phyloP scores from a whole-genome alignment of 768 basidiomycete species.

The Boletus rex-veris region DNA sequence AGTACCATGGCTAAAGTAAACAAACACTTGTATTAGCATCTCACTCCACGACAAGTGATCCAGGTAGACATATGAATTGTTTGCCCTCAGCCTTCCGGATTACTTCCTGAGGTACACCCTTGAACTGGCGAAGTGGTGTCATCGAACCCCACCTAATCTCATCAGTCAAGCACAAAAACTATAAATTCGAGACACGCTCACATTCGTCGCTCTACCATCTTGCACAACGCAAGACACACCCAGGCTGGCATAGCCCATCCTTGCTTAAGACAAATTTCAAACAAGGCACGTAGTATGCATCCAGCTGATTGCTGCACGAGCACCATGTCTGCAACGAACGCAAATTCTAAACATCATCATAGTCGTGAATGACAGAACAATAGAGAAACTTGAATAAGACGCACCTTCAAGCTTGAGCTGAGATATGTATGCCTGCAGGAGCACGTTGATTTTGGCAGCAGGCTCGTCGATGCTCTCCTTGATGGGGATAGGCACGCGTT shows the following conservation, averaged over 20 bases:
- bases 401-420: slow-evolving; percentile 4
- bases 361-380: neutral
- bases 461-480: slow-evolving; percentile 97
- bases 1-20: slow-evolving; percentile 77
- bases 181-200: slow-evolving; percentile 31
- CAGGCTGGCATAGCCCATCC: slow-evolving; percentile 97
- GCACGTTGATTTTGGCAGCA: slow-evolving; percentile 93
- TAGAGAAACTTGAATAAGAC: slow-evolving; percentile 20
- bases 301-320: slow-evolving; percentile 98
- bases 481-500: slow-evolving; percentile 62
- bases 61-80: slow-evolving; percentile 71
- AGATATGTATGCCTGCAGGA: slow-evolving; percentile 1
- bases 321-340: slow-evolving; percentile 59
- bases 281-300: slow-evolving; percentile 29
- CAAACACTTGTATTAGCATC: neutral
- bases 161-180: neutral
- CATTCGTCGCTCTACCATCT: slow-evolving; percentile 92
- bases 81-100: slow-evolving; percentile 92
- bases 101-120: slow-evolving; percentile 81
- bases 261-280: slow-evolving; percentile 43
- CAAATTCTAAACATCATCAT: neutral
- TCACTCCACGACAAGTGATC: neutral
- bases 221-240: slow-evolving; percentile 88
- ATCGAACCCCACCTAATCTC: slow-evolving; percentile 87
- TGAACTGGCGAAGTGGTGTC: slow-evolving; percentile 96